phyloP scores from a whole-genome alignment of 192 early-diverging fungal species.

The Umbelopsis isabellina region DNA sequence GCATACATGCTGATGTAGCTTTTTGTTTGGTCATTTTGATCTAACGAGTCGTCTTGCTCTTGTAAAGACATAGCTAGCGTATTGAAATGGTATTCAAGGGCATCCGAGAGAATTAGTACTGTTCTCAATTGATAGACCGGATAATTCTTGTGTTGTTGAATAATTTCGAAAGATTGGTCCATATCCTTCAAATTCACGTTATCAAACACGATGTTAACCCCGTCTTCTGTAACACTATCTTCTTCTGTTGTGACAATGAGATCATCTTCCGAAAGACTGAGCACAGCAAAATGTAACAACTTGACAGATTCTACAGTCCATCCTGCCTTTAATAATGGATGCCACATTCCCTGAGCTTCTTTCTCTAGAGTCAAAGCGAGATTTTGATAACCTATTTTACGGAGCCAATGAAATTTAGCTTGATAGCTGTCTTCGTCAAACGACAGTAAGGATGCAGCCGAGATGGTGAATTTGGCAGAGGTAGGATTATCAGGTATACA shows the following conservation, averaged over 20 bases:
- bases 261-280: not conserved
- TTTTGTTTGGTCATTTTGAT: not conserved
- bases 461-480: constrained; percentile 22
- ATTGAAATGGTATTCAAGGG: not conserved
- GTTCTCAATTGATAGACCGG: not conserved
- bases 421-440: not conserved
- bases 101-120: not conserved
- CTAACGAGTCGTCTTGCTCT: not conserved
- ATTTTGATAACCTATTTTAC: not conserved
- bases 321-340: constrained; percentile 1
- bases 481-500: constrained; percentile 54
- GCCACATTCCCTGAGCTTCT: not conserved
- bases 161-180: not conserved
- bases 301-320: not conserved
- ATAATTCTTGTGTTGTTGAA: not conserved
- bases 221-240: not conserved
- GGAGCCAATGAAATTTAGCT: not conserved
- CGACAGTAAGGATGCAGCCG: constrained; percentile 31
- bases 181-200: not conserved
- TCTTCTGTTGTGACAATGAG: no score
- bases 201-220: not conserved
- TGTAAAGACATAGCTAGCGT: not conserved
- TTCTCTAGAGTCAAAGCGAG: not conserved
- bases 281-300: not conserved
- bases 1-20: not conserved